Evolutionary conservation across 2,329 filamentous ascomycete genomes (phyloP).

Genomic region (Ilyonectria destructans): DNA sequence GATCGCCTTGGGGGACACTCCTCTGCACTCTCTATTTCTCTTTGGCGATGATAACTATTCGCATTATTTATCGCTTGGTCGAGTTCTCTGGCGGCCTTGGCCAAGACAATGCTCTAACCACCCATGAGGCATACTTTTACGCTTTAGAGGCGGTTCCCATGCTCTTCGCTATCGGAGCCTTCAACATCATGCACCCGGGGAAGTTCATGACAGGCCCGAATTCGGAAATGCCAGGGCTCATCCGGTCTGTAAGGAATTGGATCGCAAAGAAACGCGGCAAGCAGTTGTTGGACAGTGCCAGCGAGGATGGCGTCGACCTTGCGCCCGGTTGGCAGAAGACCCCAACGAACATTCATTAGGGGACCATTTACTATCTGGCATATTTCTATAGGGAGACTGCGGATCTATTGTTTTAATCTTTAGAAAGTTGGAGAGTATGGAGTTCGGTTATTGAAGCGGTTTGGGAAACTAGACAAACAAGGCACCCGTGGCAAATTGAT

Average conservation of each 20-base stretch:
- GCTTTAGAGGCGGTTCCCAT: constrained; percentile 63
- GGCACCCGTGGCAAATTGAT: constrained; percentile 21
- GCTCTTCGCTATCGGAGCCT: constrained; percentile 59
- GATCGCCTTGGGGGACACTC: constrained; percentile 35
- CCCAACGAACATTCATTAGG: not conserved
- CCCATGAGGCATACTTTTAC: constrained; percentile 64
- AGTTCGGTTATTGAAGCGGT: not conserved
- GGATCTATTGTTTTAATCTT: not conserved
- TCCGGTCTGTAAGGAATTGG: constrained; percentile 28
- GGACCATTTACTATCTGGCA: not conserved
- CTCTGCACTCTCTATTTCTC: constrained; percentile 54
- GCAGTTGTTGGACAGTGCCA: constrained; percentile 34
- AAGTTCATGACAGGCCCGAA: constrained; percentile 41
- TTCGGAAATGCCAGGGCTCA: constrained; percentile 41
- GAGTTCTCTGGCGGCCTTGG: constrained; percentile 64
- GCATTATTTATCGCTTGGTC: constrained; percentile 70
- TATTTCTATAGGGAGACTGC: not conserved
- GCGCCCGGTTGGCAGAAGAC: constrained; percentile 20
- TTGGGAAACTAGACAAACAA: not conserved
- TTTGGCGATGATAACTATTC: constrained; percentile 57
- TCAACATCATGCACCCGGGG: constrained; percentile 62
- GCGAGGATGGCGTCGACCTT: constrained; percentile 40
- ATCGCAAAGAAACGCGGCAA: constrained; percentile 18
- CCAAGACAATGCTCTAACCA: constrained; percentile 37
- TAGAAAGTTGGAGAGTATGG: not conserved